phyloP scores from a whole-genome alignment of 495 filamentous ascomycete species.

The Neurospora sp. region DNA sequence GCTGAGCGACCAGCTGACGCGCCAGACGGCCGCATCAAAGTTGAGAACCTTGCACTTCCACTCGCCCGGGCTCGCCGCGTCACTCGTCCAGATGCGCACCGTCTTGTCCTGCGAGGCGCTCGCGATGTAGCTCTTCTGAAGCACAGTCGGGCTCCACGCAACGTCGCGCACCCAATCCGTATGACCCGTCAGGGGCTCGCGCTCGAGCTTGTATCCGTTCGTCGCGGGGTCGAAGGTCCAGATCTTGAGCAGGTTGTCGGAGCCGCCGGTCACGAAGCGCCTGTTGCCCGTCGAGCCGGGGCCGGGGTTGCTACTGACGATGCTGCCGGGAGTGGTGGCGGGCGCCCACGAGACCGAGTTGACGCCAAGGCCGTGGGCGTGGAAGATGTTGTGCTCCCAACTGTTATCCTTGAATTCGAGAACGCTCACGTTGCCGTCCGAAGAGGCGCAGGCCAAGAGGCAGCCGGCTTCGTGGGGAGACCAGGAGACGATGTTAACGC shows the following conservation, averaged over 20 bases:
- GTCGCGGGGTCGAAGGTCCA: slow-evolving; percentile 53
- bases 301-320: slow-evolving; percentile 60
- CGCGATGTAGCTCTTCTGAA: slow-evolving; percentile 92
- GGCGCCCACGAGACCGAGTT: slow-evolving; percentile 96
- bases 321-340: slow-evolving; percentile 62
- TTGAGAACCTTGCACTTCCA: slow-evolving; percentile 78
- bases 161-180: slow-evolving; percentile 98
- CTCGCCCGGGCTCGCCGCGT: slow-evolving; percentile 45
- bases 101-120: slow-evolving; percentile 92
- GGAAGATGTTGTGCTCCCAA: slow-evolving; percentile 75
- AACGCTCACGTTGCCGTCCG: slow-evolving; percentile 84
- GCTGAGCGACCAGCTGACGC: slow-evolving; percentile 95
- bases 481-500: slow-evolving; percentile 94
- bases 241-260: slow-evolving; percentile 84
- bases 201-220: slow-evolving; percentile 43
- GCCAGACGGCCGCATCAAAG: slow-evolving; percentile 86
- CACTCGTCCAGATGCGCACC: slow-evolving; percentile 89
- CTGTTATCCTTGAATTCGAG: slow-evolving; percentile 95
- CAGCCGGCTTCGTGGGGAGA: slow-evolving; percentile 93
- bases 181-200: slow-evolving; percentile 60
- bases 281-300: slow-evolving; percentile 49
- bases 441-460: slow-evolving; percentile 86
- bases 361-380: slow-evolving; percentile 83
- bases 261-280: slow-evolving; percentile 87
- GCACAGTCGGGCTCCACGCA: slow-evolving; percentile 86